These are phyloP conservation scores for Eustoma russellianum DNA, from an alignment of 257 asterid genomes.

Conservation along the genomic window DNA sequence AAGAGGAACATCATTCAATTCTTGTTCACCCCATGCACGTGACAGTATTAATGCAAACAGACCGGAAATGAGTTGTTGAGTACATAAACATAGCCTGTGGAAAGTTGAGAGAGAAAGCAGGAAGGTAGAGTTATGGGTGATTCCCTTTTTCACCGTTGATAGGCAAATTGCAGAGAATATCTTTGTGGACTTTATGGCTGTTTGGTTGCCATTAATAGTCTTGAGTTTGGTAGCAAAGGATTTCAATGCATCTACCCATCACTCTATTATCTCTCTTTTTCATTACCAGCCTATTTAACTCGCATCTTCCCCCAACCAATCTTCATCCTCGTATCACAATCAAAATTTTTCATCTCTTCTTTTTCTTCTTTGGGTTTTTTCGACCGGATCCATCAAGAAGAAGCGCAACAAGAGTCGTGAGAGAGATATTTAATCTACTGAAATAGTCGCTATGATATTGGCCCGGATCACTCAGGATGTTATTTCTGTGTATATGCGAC, in stretches of 20 bases:
- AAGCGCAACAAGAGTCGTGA: neutral
- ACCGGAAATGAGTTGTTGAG: no score
- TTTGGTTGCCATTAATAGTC: slow-evolving; percentile 33
- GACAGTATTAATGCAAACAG: no score
- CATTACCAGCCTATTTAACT: slow-evolving; percentile 6
- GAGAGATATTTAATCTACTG: slow-evolving; percentile 8
- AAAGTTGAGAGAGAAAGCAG: slow-evolving; percentile 5
- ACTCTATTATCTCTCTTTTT: slow-evolving; percentile 1
- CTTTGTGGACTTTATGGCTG: slow-evolving; percentile 23
- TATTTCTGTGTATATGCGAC: neutral
- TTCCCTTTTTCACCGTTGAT: slow-evolving; percentile 11
- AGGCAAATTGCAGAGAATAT: slow-evolving; percentile 20
- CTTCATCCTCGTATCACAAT: neutral
- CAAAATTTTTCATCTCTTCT: neutral
- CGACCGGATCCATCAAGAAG: no score
- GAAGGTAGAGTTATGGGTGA: slow-evolving; percentile 11
- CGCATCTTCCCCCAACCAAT: slow-evolving; percentile 15
- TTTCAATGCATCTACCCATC: slow-evolving; percentile 26
- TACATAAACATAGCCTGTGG: neutral
- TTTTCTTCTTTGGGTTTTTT: neutral
- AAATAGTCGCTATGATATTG: slow-evolving; percentile 41
- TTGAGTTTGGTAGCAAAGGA: slow-evolving; percentile 19
- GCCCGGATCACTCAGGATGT: slow-evolving; percentile 52
- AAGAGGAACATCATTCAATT: no score
- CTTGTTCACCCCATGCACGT: no score